A percentile compares a stretch with the other conserved stretches of the same genome.
These are phyloP conservation scores for Saccharomycopsis lassenensis DNA, from an alignment of 805 yeast genomes.

Conservation along the genomic window DNA sequence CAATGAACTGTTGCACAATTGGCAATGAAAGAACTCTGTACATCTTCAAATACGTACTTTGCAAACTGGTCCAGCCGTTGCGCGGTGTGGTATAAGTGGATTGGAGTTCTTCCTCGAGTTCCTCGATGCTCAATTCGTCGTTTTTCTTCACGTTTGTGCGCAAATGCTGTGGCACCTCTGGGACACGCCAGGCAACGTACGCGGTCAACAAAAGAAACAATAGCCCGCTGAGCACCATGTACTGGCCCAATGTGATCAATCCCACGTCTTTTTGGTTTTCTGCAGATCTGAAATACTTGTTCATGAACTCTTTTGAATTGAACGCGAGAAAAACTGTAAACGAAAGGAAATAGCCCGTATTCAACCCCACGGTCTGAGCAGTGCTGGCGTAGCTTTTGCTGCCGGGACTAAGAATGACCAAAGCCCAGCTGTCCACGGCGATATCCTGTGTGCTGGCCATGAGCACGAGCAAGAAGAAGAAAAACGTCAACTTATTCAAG, in stretches of 20 bases:
- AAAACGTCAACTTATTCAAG: conserved; percentile 47
- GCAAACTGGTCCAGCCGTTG: conserved; percentile 24
- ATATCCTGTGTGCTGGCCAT: conserved; percentile 97
- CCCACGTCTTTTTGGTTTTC: conserved; percentile 49
- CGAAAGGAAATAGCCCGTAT: conserved; percentile 83
- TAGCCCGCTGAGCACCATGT: conserved; percentile 70
- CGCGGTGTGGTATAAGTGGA: conserved; percentile 2
- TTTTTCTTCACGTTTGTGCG: conserved; percentile 19
- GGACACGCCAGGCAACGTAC: conserved; percentile 44
- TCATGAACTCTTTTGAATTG: conserved; percentile 87
- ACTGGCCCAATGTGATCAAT: conserved; percentile 59
- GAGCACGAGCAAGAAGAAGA: conserved; percentile 70
- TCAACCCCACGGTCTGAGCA: conserved; percentile 92
- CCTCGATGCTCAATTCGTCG: conserved; percentile 17
- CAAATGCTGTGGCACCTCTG: conserved; percentile 59
- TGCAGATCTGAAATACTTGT: conserved; percentile 56
- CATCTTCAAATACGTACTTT: conserved; percentile 55
- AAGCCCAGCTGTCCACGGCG: conserved; percentile 99
- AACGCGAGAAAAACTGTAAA: conserved; percentile 88
- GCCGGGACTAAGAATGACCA: conserved; percentile 68
- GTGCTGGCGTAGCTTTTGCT: conserved; percentile 89
- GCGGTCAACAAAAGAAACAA: conserved; percentile 58
- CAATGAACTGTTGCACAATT: conserved; percentile 62
- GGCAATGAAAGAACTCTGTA: conserved; percentile 54
- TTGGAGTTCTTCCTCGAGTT: neutral